Evolutionary conservation across 2,329 filamentous ascomycete species (phyloP).

Genomic region (Boeremia lycopersici): DNA sequence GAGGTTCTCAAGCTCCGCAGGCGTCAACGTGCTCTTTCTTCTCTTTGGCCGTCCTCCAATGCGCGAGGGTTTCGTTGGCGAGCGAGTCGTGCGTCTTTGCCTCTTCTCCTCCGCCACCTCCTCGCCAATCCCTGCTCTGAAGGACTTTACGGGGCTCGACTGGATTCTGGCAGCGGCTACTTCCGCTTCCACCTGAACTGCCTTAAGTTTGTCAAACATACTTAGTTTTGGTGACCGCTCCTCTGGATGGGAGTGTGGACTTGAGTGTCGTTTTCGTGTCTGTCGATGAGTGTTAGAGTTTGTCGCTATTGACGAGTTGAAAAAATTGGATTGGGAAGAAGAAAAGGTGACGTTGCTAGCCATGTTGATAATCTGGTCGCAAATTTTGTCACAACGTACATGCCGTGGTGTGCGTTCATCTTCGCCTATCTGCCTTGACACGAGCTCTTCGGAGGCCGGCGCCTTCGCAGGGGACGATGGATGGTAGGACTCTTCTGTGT

Average conservation of each 20-base stretch:
- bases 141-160: constrained; percentile 16
- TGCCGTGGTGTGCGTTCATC: constrained; percentile 42
- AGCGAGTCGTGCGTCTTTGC: constrained; percentile 34
- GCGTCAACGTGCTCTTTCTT: constrained; percentile 75
- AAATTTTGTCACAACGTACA: constrained; percentile 45
- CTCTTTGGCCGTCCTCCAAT: constrained; percentile 64
- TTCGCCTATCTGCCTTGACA: constrained; percentile 24
- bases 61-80: constrained; percentile 51
- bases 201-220: constrained; percentile 55
- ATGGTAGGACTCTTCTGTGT: constrained; percentile 23
- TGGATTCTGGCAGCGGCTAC: constrained; percentile 43
- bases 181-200: constrained; percentile 53
- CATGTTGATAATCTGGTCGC: constrained; percentile 30
- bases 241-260: constrained; percentile 45
- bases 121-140: constrained; percentile 20
- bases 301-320: constrained; percentile 12
- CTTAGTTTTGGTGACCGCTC: constrained; percentile 50
- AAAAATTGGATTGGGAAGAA: constrained; percentile 21
- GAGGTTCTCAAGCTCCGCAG: constrained; percentile 69
- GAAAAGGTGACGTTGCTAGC: constrained; percentile 38
- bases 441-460: constrained; percentile 26
- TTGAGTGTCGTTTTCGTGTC: constrained; percentile 47
- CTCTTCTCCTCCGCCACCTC: constrained; percentile 29
- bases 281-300: constrained; percentile 41
- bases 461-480: constrained; percentile 25